Evolutionary conservation across 139 green algal species (phyloP), one percentile per base, ranked within the genome.

Genomic region (Yamagishiella unicocca): DNA sequence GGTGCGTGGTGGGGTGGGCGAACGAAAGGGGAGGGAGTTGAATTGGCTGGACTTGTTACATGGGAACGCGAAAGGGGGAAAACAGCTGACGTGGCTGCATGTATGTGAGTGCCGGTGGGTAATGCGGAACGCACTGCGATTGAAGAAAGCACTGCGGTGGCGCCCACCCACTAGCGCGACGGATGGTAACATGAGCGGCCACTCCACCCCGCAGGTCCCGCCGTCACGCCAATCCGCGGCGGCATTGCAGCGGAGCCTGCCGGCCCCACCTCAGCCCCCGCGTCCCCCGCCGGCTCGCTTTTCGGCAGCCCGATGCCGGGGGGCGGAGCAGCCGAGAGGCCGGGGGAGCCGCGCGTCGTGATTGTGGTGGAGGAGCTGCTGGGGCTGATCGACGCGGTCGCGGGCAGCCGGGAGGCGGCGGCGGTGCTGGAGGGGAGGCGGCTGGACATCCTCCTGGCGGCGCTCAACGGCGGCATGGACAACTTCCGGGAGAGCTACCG

Each of bases 291-390:
- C 24, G 19, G 9, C 58, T 67, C 58, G 17, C 64, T 31, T 8
- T 43, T 73, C n/a, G 31, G 31, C 58, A 33, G 19, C 14, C 24
- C 58, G 6, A 9, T 67, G 58, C 19, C 58, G 58, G 58, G 19
- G 17, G 58, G 19, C 58, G 58, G 17, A 22, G 58, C 58, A 22
- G 58, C 6, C 50, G 12, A 24, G 21, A 24, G 12, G 12, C 64
- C 29, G 12, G 46, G n/a, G 1, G 74, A 82, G 74, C 74, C 74
- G 31, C 22, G 31, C n/a, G 24, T 8, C 14, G 31, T 14, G 31
- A 33, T 46, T 19, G 74, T 82, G n/a, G 74, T 61, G 46, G 74
- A 82, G 74, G 46, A n/a, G 12, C 74, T 82, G 46, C 31, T 82
- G 74, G 31, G 74, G 46, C 74, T 82, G 74, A 0, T 82, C 31